Conservation (phyloP, 1,139 yeast species). For the Geotrichum citri-aurantii region DNA sequence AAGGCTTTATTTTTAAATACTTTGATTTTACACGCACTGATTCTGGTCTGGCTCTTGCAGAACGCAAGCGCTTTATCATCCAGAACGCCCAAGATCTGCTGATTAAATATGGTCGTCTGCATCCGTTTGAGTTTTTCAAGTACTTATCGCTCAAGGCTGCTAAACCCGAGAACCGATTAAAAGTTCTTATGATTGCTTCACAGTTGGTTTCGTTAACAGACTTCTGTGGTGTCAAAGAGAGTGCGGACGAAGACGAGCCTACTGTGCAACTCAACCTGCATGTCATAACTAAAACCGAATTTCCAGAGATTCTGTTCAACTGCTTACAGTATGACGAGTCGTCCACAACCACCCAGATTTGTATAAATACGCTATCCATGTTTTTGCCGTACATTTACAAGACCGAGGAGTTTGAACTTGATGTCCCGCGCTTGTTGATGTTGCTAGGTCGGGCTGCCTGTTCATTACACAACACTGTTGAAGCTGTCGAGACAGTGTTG, state of each 20-base stretch:
- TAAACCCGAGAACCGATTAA: conserved; percentile 11
- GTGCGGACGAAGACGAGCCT: not conserved
- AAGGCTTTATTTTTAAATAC: conserved; percentile 3
- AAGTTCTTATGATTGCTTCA: conserved; percentile 12
- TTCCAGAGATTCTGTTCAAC: conserved; percentile 32
- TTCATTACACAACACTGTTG: not conserved
- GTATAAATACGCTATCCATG: conserved; percentile 47
- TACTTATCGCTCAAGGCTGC: conserved; percentile 4
- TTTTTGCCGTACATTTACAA: conserved; percentile 47
- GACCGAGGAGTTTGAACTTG: not conserved
- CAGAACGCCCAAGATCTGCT: conserved; percentile 43
- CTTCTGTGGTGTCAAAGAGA: not conserved
- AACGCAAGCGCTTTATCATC: conserved; percentile 44
- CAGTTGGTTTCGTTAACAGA: conserved; percentile 1
- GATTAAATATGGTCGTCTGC: conserved; percentile 36
- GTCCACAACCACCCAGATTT: conserved; percentile 41
- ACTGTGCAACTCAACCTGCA: not conserved
- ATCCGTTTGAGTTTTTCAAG: not conserved
- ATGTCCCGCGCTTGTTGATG: not conserved
- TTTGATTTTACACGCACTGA: conserved; percentile 15
- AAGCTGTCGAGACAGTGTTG: not conserved
- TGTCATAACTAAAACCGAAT: conserved; percentile 4
- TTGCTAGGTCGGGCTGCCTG: not conserved
- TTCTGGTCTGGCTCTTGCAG: conserved; percentile 14
- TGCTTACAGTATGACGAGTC: conserved; percentile 45